phyloP scores from a whole-genome alignment of 345 rosid species.

The Melaleuca quinquenervia region DNA sequence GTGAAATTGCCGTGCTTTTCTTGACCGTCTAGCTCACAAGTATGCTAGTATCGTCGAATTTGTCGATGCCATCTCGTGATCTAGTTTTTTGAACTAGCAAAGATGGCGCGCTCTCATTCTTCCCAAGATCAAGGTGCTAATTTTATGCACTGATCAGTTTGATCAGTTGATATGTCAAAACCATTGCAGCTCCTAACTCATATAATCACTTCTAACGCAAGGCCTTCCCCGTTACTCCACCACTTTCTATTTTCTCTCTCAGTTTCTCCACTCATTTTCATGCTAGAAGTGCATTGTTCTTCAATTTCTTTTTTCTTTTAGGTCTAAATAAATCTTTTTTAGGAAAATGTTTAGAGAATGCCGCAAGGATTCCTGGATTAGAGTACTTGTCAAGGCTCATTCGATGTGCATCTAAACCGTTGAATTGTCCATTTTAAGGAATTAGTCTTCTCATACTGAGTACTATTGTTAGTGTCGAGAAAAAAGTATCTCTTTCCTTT shows the following conservation, averaged over 20 bases:
- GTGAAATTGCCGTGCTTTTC: background rate
- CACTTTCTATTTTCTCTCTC: background rate
- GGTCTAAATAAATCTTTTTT: background rate
- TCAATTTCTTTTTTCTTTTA: background rate
- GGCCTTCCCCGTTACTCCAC: background rate
- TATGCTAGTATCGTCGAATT: background rate
- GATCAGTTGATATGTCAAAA: background rate
- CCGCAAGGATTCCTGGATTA: background rate
- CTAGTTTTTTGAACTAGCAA: background rate
- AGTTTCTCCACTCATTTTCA: background rate
- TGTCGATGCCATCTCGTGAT: background rate
- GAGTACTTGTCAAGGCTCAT: background rate
- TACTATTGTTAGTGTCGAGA: background rate
- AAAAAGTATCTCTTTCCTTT: background rate
- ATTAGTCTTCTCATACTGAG: background rate
- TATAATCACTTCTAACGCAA: background rate
- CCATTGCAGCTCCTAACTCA: background rate
- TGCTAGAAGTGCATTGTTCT: background rate
- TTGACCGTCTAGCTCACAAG: background rate
- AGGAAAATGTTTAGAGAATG: background rate
- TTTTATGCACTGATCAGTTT: background rate
- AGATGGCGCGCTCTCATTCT: background rate
- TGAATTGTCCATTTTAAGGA: fast-evolving
- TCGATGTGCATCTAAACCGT: background rate
- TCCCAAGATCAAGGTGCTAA: background rate